Conservation (phyloP, 2,329 filamentous ascomycete species). For the Pseudogymnoascus sp. region DNA sequence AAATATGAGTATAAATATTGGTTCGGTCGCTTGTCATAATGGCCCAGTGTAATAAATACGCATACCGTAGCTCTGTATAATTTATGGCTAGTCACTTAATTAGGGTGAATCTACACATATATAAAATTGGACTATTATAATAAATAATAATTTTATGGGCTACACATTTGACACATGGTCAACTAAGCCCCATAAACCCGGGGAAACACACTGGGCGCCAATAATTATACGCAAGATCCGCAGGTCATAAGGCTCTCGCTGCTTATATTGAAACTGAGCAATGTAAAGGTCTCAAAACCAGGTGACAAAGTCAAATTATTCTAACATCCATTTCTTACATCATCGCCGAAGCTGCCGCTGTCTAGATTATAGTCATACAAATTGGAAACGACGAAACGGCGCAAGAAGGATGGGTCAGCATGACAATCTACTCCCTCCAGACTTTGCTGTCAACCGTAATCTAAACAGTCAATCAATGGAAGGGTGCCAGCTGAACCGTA, state of each 20-base stretch:
- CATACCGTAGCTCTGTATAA: no score
- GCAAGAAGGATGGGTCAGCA: neutral
- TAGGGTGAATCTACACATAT: neutral
- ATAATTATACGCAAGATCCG: neutral
- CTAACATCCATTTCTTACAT: constrained; percentile 5
- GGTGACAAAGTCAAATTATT: neutral
- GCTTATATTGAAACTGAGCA: neutral
- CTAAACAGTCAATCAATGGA: neutral
- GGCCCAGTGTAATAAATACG: neutral
- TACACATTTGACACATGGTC: neutral
- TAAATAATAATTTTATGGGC: neutral
- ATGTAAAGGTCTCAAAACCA: neutral
- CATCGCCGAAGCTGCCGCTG: neutral
- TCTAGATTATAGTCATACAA: constrained; percentile 8
- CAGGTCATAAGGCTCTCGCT: neutral
- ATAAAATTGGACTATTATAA: neutral
- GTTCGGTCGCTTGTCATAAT: neutral
- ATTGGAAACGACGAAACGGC: neutral
- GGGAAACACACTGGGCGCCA: neutral
- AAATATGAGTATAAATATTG: neutral
- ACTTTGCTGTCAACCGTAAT: neutral
- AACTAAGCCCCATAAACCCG: neutral
- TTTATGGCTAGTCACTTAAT: neutral
- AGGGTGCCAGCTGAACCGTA: neutral
- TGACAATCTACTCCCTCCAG: neutral